Evolutionary conservation across 1,139 yeast species (phyloP).

Genomic region (Scheffersomyces titani): DNA sequence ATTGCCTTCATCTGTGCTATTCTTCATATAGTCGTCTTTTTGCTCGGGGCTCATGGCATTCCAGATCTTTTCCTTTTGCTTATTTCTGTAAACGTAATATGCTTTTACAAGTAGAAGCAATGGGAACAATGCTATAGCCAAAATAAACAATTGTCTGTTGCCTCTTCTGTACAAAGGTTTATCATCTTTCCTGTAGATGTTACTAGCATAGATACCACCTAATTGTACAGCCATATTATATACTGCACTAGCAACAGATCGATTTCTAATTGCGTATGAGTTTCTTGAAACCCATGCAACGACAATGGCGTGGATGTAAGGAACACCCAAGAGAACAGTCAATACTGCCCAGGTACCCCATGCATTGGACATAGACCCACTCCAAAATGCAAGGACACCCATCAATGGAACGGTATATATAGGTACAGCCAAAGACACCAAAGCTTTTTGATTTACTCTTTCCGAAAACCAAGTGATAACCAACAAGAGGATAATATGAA

Average conservation of each 20-base stretch:
- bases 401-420: constrained; percentile 11
- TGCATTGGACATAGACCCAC: constrained; percentile 14
- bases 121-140: constrained; percentile 12
- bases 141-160: constrained; percentile 12
- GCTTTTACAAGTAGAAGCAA: constrained; percentile 10
- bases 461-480: constrained; percentile 12
- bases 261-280: constrained; percentile 15
- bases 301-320: constrained; percentile 13
- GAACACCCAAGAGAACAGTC: constrained; percentile 14
- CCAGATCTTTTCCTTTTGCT: constrained; percentile 49
- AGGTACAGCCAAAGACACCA: constrained; percentile 11
- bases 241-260: constrained; percentile 18
- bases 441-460: constrained; percentile 12
- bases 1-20: constrained; percentile 46
- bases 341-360: constrained; percentile 21
- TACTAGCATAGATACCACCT: constrained; percentile 13
- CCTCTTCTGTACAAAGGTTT: constrained; percentile 18
- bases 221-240: constrained; percentile 17
- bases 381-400: constrained; percentile 18
- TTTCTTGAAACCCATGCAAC: constrained; percentile 19
- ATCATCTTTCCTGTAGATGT: constrained; percentile 15
- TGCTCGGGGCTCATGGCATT: constrained; percentile 46
- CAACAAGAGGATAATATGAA: constrained; percentile 15
- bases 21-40: constrained; percentile 42
- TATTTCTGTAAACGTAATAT: constrained; percentile 52